Evolutionary conservation across 345 rosid genomes (phyloP), one percentile per base, ranked within the genome.

Genomic region (Moricandia moricandioides): DNA sequence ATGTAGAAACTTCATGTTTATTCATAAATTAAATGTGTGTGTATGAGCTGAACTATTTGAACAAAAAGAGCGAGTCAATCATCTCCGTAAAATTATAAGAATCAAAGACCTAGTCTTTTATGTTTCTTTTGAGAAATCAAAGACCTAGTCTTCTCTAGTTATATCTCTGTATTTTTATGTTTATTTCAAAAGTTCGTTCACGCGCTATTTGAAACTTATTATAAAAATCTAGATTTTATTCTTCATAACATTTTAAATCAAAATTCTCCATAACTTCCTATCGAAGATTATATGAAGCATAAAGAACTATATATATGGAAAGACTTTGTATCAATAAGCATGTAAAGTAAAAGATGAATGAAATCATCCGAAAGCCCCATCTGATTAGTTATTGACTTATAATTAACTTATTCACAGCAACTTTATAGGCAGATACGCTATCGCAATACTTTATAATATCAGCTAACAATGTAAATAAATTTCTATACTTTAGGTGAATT

Each of bases 361-460:
- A 70, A 43, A 57, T 70, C 74, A 60, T 30, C 61, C 2, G 54
- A 49, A 49, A 49, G 17, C 16, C 21, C 56, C 56, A 39, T 70
- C 39, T 70, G 24, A 37, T 57, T 35, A 68, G 4, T 35, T 35
- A 56, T 16, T 55, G 54, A 35, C 17, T 13, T 24, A 34, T 34
- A 35, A 21, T 56, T 55, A 69, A 51, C 30, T 2, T 69, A 21
- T 21, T 21, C 24, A 21, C 24, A 21, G 24, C 24, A 21, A 0
- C 24, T 21, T 21, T 21, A 21, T 21, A 21, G 24, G 24, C 24
- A 21, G 24, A 21, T 21, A 21, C 24, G 1, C 24, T 21, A 21
- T 21, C 24, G 24, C 24, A 21, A 21, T 21, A 21, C 24, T 21
- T 21, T 21, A 21, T 21, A 21, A 21, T 21, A 21, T 21, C 24